Base-by-base conservation (phyloP, 2,329 filamentous ascomycete species). In the Helicocarpus griseus region DNA sequence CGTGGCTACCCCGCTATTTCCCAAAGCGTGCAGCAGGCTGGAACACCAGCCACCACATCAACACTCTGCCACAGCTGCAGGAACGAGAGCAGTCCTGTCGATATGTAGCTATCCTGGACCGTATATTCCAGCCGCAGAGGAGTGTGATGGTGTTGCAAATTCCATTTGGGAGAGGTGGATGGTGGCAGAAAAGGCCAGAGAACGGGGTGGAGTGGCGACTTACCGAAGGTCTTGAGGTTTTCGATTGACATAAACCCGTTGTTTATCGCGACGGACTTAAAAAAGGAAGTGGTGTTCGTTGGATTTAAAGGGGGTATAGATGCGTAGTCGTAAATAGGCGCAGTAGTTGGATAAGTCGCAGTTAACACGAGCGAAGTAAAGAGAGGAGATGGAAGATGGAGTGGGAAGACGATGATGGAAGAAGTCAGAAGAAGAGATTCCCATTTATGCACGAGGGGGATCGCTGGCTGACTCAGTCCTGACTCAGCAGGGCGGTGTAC, bases 231-330 rank as follows among this genome's bases (percentile, higher is more conserved):
- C 83, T 93, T 93, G 77, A 94, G 86, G 82, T 94, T 94, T 89
- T 93, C 87, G 87, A 93, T 93, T 83, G 88, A 93, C 88, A 93
- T 93, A 90, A 89, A 90, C 85, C 86, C 84, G 83, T 78, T 78
- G 81, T 82, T 83, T 80, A 68, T 69, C 74, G 77, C 78, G 70
- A 71, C 62, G 64, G 61, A 61, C 61, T 63, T 72, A 69, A 67
- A 67, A 67, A 68, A 62, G 65, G 61, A 62, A 63, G 52, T 61
- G 48, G 50, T 60, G 57, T 58, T 39, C 60, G 62, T 59, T 63
- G 56, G 58, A 54, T 59, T 53, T 54, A 58, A 54, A 55, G 54
- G 55, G 53, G 47, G 38, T 41, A 45, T n/a, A n/a, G n/a, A n/a
- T n/a, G n/a, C n/a, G n/a, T n/a, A n/a, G n/a, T n/a, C n/a, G n/a